These are phyloP conservation scores for Blechomonas ayalai DNA, from an alignment of 208 protist species.

Conservation along the genomic window DNA sequence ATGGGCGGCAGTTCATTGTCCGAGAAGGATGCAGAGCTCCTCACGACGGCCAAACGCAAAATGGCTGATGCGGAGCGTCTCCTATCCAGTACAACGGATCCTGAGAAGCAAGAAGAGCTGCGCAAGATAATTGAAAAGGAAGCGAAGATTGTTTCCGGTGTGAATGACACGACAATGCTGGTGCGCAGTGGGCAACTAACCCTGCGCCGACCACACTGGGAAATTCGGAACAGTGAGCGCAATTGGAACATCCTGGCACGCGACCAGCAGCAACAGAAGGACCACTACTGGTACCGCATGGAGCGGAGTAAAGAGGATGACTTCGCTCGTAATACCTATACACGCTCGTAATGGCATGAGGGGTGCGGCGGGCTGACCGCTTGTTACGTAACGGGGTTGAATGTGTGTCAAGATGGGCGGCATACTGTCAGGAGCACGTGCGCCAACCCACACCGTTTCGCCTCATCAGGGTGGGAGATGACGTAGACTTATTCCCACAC, in stretches of 20 bases:
- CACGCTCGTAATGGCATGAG: slow-evolving; percentile 11
- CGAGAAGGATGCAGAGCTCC: slow-evolving; percentile 5
- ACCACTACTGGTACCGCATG: slow-evolving; percentile 82
- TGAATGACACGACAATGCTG: slow-evolving; percentile 62
- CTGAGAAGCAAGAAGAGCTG: slow-evolving; percentile 39
- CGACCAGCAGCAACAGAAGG: slow-evolving; percentile 85
- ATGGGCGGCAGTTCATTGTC: slow-evolving; percentile 1
- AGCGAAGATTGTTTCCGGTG: slow-evolving; percentile 32
- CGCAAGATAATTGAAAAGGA: slow-evolving; percentile 56
- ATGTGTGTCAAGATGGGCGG: no score
- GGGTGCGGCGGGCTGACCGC: neutral
- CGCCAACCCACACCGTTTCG: no score
- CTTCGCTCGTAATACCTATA: slow-evolving; percentile 74
- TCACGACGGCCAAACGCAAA: slow-evolving; percentile 14
- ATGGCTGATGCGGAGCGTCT: slow-evolving; percentile 46
- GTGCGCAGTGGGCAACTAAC: slow-evolving; percentile 68
- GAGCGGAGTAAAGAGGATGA: slow-evolving; percentile 81
- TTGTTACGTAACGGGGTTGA: neutral
- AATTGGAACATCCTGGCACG: slow-evolving; percentile 80
- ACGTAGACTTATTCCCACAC: no score
- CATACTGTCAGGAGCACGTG: no score
- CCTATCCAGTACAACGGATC: slow-evolving; percentile 29
- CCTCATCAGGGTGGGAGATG: no score
- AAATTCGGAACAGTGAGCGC: slow-evolving; percentile 81
- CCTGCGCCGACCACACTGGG: slow-evolving; percentile 76